These are phyloP conservation scores for Didymosphaeria variabile DNA, from an alignment of 2,329 filamentous ascomycete species.

Conservation along the genomic window DNA sequence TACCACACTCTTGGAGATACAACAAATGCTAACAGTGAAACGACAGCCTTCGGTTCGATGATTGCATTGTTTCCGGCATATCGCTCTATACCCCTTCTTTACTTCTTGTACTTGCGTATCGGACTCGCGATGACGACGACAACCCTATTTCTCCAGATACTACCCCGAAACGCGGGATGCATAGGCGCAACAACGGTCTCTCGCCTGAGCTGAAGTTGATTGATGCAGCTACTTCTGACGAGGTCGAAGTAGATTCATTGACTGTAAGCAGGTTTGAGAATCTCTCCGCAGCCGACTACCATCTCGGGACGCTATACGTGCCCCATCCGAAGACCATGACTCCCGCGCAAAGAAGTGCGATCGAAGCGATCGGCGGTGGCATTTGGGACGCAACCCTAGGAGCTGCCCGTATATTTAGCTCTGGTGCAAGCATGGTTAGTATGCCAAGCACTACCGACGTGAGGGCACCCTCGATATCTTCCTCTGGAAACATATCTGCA, in stretches of 20 bases:
- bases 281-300: slow-evolving; percentile 89
- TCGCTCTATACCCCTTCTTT: slow-evolving; percentile 94
- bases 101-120: slow-evolving; percentile 90
- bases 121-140: slow-evolving; percentile 76
- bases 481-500: slow-evolving; percentile 37
- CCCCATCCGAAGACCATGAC: slow-evolving; percentile 69
- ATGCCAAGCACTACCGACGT: slow-evolving; percentile 52
- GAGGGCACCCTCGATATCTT: slow-evolving; percentile 44
- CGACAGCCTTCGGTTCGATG: slow-evolving; percentile 79
- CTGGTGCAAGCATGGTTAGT: slow-evolving; percentile 76
- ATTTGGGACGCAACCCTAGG: slow-evolving; percentile 93
- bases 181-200: slow-evolving; percentile 78
- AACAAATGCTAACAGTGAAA: slow-evolving; percentile 31
- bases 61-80: slow-evolving; percentile 97
- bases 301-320: slow-evolving; percentile 83
- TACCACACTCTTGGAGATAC: slow-evolving; percentile 26
- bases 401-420: slow-evolving; percentile 86
- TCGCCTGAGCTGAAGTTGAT: slow-evolving; percentile 92
- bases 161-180: slow-evolving; percentile 71
- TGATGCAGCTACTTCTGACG: slow-evolving; percentile 81
- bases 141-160: slow-evolving; percentile 64
- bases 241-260: slow-evolving; percentile 87
- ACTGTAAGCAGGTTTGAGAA: slow-evolving; percentile 87
- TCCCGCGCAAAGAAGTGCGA: slow-evolving; percentile 73
- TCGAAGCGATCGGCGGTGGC: slow-evolving; percentile 79